Conservation (phyloP, 805 yeast genomes). For the Metschnikowia picachoensis region DNA sequence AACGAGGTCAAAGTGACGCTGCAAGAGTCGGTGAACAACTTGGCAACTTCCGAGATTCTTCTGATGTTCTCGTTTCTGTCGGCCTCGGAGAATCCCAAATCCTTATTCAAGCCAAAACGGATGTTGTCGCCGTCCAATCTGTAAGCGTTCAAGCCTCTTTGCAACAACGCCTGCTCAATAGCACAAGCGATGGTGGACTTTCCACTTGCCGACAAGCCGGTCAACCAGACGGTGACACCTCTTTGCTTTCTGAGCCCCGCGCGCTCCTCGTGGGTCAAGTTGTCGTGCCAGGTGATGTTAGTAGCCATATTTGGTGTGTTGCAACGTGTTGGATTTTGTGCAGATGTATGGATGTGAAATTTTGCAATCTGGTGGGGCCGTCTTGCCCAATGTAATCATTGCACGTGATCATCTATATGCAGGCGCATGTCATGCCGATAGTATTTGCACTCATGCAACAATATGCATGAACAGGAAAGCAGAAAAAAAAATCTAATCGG, state of each 20-base stretch:
- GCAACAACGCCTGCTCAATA: slow-evolving; percentile 74
- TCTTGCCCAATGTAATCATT: slow-evolving; percentile 14
- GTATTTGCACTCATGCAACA: not conserved
- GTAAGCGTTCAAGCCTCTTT: slow-evolving; percentile 68
- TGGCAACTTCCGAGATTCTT: slow-evolving; percentile 91
- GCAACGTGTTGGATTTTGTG: not conserved
- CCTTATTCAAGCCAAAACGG: slow-evolving; percentile 92
- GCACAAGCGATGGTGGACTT: slow-evolving; percentile 95
- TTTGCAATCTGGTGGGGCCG: slow-evolving; percentile 3
- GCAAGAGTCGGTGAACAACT: slow-evolving; percentile 91
- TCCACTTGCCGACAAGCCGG: slow-evolving; percentile 94
- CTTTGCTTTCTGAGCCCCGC: slow-evolving; percentile 64
- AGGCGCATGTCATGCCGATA: not conserved
- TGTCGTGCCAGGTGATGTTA: slow-evolving; percentile 94
- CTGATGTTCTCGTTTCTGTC: slow-evolving; percentile 95
- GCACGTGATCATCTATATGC: slow-evolving; percentile 16
- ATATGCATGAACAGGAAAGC: too few relatives aligned
- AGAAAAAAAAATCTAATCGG: not conserved
- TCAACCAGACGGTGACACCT: slow-evolving; percentile 92
- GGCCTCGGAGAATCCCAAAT: slow-evolving; percentile 84
- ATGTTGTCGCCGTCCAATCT: slow-evolving; percentile 93
- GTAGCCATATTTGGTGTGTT: slow-evolving; percentile 63
- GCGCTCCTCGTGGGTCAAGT: slow-evolving; percentile 82
- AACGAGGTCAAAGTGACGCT: slow-evolving; percentile 84
- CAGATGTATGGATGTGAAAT: not conserved